phyloP scores from a whole-genome alignment of 2,329 filamentous ascomycete species.

The Pestalotiopsis sp. region DNA sequence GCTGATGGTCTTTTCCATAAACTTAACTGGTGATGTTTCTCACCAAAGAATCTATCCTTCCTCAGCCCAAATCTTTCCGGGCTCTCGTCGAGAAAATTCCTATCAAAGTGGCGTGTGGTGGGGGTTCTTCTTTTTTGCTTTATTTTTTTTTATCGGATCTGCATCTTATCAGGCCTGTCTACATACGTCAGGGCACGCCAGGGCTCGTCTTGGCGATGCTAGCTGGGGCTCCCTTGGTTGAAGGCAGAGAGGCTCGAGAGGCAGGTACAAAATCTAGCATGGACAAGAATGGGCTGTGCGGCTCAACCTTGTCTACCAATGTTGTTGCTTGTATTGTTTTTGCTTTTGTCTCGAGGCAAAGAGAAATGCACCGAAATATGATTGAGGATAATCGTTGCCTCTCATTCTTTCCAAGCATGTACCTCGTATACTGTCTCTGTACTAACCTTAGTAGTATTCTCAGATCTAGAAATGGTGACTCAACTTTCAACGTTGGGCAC shows the following conservation, averaged over 20 bases:
- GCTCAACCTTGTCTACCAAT: background rate
- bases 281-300: background rate
- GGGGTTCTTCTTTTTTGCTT: background rate
- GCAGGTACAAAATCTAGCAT: background rate
- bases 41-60: background rate
- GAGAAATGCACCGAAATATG: background rate
- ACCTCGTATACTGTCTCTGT: too few relatives aligned
- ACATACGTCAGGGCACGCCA: slow-evolving; percentile 8
- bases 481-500: too few relatives aligned
- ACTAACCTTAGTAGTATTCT: too few relatives aligned
- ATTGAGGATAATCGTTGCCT: too few relatives aligned
- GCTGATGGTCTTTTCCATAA: background rate
- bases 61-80: too few relatives aligned
- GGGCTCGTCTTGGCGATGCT: slow-evolving; percentile 8
- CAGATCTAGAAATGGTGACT: too few relatives aligned
- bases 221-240: background rate
- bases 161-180: background rate
- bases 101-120: slow-evolving; percentile 1
- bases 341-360: background rate
- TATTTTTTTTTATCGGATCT: background rate
- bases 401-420: too few relatives aligned
- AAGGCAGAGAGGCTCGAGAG: background rate
- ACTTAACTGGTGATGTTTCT: background rate
- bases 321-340: background rate
- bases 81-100: background rate